Conservation (phyloP, 2,329 filamentous ascomycete species). For the Akanthomyces dipterigenus region DNA sequence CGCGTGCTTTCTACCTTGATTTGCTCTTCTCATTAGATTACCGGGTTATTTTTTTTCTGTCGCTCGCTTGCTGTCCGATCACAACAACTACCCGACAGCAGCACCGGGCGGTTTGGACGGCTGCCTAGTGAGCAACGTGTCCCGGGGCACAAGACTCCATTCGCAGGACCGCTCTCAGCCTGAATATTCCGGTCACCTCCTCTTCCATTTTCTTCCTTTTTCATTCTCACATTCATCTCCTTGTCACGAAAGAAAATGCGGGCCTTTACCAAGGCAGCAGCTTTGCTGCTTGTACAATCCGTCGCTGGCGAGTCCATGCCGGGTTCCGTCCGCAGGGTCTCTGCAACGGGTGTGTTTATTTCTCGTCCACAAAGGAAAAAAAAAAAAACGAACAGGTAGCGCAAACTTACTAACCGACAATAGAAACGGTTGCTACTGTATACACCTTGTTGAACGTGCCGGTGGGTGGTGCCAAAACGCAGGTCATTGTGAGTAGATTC, state of each 20-base stretch:
- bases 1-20: background rate
- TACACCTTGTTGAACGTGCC: conserved; percentile 21
- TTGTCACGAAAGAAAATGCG: conserved; percentile 17
- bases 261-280: conserved; percentile 23
- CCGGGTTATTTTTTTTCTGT: background rate
- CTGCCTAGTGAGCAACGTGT: conserved; percentile 1
- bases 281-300: conserved; percentile 18
- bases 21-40: background rate
- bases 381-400: background rate
- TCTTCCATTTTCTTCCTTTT: background rate
- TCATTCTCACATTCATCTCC: background rate
- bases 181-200: background rate
- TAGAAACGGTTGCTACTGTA: conserved; percentile 18
- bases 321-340: background rate
- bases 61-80: background rate
- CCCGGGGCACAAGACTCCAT: background rate
- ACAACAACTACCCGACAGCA: background rate
- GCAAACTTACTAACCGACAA: background rate
- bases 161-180: background rate
- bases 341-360: conserved; percentile 1
- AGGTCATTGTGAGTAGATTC: conserved; percentile 18
- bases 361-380: background rate
- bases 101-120: background rate
- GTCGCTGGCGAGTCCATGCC: background rate
- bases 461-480: conserved; percentile 11